Percentiles rank a stretch among this genome's conserved stretches.
These are phyloP conservation scores for Trichosporon ovoides DNA, from an alignment of 1,284 basidiomycete genomes.

Conservation along the genomic window DNA sequence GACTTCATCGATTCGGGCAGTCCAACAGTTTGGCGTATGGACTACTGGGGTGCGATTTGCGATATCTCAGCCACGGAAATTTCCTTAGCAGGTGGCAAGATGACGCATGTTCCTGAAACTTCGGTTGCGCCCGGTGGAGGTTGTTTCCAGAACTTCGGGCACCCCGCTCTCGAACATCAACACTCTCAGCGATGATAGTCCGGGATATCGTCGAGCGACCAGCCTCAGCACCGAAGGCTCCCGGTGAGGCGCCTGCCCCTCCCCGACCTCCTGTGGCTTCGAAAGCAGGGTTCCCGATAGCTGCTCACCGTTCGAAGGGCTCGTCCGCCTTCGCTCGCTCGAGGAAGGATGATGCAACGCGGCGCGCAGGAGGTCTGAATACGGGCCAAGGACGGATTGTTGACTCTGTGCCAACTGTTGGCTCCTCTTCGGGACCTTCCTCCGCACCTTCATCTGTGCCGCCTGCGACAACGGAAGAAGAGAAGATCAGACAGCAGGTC, in stretches of 20 bases:
- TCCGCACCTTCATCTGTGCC: background rate
- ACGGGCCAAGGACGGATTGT: conserved; percentile 17
- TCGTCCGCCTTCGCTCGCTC: conserved; percentile 16
- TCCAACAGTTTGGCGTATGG: no score
- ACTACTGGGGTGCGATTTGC: no score
- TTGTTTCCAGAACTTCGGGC: background rate
- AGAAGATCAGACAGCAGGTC: conserved; percentile 18
- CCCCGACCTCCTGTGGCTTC: conserved; percentile 21
- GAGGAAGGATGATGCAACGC: conserved; percentile 7
- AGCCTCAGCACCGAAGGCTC: conserved; percentile 15
- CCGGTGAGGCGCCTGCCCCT: conserved; percentile 1
- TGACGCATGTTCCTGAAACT: background rate
- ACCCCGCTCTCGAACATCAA: background rate
- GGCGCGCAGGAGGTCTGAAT: conserved; percentile 8
- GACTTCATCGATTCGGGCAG: no score
- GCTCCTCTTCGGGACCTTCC: background rate
- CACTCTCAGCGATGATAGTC: conserved; percentile 23
- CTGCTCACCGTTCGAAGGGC: conserved; percentile 12
- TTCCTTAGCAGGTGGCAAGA: background rate
- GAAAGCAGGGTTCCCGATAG: conserved; percentile 15
- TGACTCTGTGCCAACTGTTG: conserved; percentile 8
- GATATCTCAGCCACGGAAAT: no score
- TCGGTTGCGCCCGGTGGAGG: background rate
- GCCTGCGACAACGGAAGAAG: conserved; percentile 7
- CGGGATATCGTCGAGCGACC: conserved; percentile 33